Evolutionary conservation across 345 rosid genomes (phyloP), one percentile per base, ranked within the genome.

Genomic region (Triadica sebifera): DNA sequence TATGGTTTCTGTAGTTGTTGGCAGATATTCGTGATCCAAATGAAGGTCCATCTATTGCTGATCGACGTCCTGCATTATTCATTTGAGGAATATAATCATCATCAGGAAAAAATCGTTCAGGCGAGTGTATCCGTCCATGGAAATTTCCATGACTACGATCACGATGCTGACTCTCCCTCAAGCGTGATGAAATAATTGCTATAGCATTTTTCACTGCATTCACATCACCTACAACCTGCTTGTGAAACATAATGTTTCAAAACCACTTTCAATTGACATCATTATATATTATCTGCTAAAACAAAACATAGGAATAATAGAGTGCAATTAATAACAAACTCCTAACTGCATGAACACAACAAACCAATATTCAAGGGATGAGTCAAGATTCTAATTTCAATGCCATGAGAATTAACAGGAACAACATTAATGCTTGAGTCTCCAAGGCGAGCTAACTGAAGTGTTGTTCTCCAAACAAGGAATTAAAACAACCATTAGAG

Each of bases 81-180:
- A 72, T 43, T 22, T 84, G 92, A 51, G 97, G 93, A 49, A 83
- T 69, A 81, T 84, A 91, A 71, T 95, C 97, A 46, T 96, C 99
- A 74, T 89, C 93, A 37, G 94, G 83, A 46, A 89, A 87, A 72
- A 81, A 70, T 13, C 86, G 84, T 52, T 94, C 98, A 1, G 97
- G 97, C 57, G 95, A 92, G 66, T 89, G 94, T 52, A 74, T 6
- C 76, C 95, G 83, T 65, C 96, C 96, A 73, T 86, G 96, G 72
- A 93, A 85, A 81, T 69, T 69, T 29, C 61, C 72, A 29, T 91
- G 80, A 86, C 85, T 85, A 69, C 94, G 92, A 70, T 93, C 97
- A 73, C 98, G 94, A 84, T 93, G 98, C 67, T 96, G 99, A 79
- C 99, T 93, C 90, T 93, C 99, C 82, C 93, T 85, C 82, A 96